Evolutionary conservation across 2,329 filamentous ascomycete species (phyloP), one percentile per base, ranked within the genome.

Genomic region (Graphilbum fragrans): DNA sequence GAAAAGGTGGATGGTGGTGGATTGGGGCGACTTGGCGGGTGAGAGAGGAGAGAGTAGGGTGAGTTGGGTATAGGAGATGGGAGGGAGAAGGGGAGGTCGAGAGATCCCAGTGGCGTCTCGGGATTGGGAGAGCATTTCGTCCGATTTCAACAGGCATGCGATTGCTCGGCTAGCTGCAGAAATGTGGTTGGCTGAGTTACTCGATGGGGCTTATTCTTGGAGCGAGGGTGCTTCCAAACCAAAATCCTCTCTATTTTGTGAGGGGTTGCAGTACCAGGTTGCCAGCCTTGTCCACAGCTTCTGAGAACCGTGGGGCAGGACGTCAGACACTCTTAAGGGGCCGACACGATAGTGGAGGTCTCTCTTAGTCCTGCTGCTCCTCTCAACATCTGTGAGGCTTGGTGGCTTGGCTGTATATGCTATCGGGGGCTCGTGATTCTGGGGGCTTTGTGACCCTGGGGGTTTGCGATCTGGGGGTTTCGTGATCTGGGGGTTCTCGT

Each of bases 131-230:
- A 71, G 65, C 69, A 69, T 75, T 82, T 95, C 82, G 90, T 95
- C 90, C 80, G 79, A 82, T 73, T 85, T 61, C 72, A 35, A 94
- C 78, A 95, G 90, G 82, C 80, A 96, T 95, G 90, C 88, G 90
- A 94, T 95, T 94, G 86, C 84, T 67, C 59, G 53, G 49, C 57
- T 47, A n/a, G 52, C 58, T 32, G 39, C 46, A 42, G 44, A 45
- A 42, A 50, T 66, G 59, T 53, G 50, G 48, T 52, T 56, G 46
- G 58, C 32, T 61, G 65, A 72, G 85, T 94, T 93, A 96, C 90
- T 94, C 88, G 87, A 96, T 94, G 90, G 90, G 90, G 90, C 90
- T 95, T 87, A 96, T 94, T 95, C 86, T 95, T 83, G 90, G 87
- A 75, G 83, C 88, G 87, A 94, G 86, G 83, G 82, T 66, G 64